Base-by-base conservation (phyloP, 140 eudicot genomes). In the Artemisia princeps region DNA sequence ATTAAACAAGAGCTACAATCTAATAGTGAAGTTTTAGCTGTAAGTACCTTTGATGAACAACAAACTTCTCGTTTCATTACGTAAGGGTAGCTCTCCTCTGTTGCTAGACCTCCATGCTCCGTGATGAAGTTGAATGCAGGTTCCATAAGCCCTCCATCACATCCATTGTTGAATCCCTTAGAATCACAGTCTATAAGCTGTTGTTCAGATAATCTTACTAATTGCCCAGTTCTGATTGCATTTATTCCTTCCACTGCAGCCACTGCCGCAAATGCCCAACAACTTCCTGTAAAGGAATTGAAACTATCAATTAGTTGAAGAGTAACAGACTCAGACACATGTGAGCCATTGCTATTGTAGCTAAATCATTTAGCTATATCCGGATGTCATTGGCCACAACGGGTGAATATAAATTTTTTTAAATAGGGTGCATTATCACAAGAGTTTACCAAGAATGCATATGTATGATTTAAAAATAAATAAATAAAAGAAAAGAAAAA, bases 161-260 rank as follows among this genome's bases (percentile, higher is more conserved):
- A 89, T 5, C 87, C 95, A 23, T 71, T 63, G 65, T 86, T 84
- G 14, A 60, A 57, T 33, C 16, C 37, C 4, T 14, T 67, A 67
- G 76, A 81, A 30, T 49, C 92, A 62, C 97, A 89, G 22, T 89
- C 97, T 0, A 89, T 56, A 50, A 86, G 85, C 58, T 86, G 89
- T 67, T 89, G 95, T 68, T 82, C 87, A 0, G 97, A 89, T 45
- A 89, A 57, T 37, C 85, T 63, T 49, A 82, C 65, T 44, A 86
- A 49, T 37, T 86, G 60, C 6, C 75, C 75, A 2, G 95, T 90
- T 74, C 67, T 80, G 54, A 90, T 86, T 8, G 76, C 69, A 19
- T 71, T 62, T 33, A 71, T 62, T 37, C 69, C 69, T 71, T 71
- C 76, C 3, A 62, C 61, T 3, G 76, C 76, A 37, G 52, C 76